A percentile compares a stretch with the other conserved stretches of the same genome.
Evolutionary conservation across 208 protist genomes (phyloP).

Genomic region (Crithidia sp.): DNA sequence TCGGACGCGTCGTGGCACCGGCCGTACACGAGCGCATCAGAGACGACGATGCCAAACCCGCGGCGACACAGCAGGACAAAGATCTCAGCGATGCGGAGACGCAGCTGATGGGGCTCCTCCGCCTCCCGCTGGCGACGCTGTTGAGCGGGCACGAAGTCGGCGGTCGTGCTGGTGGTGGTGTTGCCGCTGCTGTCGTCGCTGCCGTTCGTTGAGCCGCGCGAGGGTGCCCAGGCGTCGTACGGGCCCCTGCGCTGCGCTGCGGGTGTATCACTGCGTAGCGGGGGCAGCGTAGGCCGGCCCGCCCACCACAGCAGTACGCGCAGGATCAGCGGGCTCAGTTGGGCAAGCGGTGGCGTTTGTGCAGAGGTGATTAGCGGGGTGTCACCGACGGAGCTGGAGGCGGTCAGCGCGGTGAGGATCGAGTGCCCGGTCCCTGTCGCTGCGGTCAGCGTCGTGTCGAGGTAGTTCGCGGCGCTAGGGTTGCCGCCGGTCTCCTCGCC

Average conservation of each 20-base stretch:
- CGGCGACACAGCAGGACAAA: conserved; percentile 24
- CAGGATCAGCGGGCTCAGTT: conserved; percentile 33
- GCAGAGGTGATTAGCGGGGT: neutral
- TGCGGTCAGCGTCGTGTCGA: conserved; percentile 14
- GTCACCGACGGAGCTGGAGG: conserved; percentile 4
- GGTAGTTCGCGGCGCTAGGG: neutral
- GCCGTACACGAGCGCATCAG: conserved; percentile 34
- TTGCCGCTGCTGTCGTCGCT: conserved; percentile 3
- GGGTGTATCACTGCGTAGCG: neutral
- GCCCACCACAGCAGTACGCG: conserved; percentile 37
- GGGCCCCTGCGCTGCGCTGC: neutral
- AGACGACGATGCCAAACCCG: conserved; percentile 19
- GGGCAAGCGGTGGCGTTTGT: conserved; percentile 2
- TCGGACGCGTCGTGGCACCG: conserved; percentile 29
- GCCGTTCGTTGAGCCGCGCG: neutral
- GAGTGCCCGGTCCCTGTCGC: neutral
- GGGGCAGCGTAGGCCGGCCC: conserved; percentile 18
- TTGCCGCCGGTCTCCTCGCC: neutral
- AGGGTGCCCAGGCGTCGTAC: neutral
- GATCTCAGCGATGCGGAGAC: conserved; percentile 30
- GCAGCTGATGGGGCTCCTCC: conserved; percentile 17
- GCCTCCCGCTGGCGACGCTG: conserved; percentile 4
- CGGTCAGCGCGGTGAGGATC: conserved; percentile 1
- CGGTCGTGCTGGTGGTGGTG: too few relatives aligned
- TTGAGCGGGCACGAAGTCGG: conserved; percentile 5